These are phyloP conservation scores for Phoma sp. DNA, from an alignment of 2,329 filamentous ascomycete species.

Conservation along the genomic window DNA sequence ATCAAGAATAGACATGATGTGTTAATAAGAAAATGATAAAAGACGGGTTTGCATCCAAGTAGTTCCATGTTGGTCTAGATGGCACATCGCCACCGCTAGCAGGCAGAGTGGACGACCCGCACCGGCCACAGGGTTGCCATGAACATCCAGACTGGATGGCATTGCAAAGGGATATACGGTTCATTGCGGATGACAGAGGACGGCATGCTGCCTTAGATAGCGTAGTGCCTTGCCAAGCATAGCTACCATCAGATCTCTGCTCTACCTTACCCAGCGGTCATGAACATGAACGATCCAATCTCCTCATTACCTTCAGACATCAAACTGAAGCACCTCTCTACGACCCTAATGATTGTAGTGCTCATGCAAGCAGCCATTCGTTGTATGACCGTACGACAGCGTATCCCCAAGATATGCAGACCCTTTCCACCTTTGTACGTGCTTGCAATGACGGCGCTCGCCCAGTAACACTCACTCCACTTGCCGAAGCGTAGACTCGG, in stretches of 20 bases:
- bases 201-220: slow-evolving; percentile 19
- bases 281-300: slow-evolving; percentile 18
- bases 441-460: slow-evolving; percentile 18
- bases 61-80: no score
- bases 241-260: slow-evolving; percentile 20
- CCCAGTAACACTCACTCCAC: slow-evolving; percentile 15
- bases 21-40: no score
- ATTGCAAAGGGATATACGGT: no score
- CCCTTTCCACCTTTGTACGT: slow-evolving; percentile 21
- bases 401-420: slow-evolving; percentile 25
- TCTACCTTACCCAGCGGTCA: slow-evolving; percentile 15
- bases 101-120: no score
- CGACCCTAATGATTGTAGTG: slow-evolving; percentile 20
- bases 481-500: slow-evolving; percentile 25
- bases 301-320: slow-evolving; percentile 18
- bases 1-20: no score
- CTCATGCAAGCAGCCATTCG: slow-evolving; percentile 20
- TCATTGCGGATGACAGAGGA: slow-evolving; percentile 8
- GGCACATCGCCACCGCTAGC: no score
- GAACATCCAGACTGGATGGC: no score
- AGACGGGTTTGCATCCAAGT: no score
- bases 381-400: slow-evolving; percentile 22
- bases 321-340: slow-evolving; percentile 19
- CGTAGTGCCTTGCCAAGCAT: slow-evolving; percentile 15
- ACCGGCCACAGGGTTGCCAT: no score